phyloP scores from a whole-genome alignment of 1,284 basidiomycete genomes.

The Heliocybe sulcata region DNA sequence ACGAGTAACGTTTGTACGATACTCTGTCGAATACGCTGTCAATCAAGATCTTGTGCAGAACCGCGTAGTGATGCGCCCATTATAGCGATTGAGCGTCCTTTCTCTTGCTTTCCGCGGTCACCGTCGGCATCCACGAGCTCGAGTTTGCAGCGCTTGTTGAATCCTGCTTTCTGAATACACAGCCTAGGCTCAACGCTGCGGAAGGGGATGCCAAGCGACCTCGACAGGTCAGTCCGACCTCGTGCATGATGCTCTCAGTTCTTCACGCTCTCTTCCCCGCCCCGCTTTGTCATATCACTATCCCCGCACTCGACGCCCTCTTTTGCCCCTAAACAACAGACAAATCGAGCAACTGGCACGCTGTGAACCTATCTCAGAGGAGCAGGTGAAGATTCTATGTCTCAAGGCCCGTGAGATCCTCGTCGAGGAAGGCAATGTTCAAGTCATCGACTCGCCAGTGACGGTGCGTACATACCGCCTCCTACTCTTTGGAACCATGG shows the following conservation, averaged over 20 bases:
- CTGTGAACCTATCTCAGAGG: constrained; percentile 91
- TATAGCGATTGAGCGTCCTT: constrained; percentile 3
- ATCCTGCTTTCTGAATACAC: too few species aligned
- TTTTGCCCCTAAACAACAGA: constrained; percentile 23
- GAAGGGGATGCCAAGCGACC: constrained; percentile 35
- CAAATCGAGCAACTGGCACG: constrained; percentile 87
- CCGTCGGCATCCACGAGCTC: background rate
- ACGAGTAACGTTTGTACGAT: background rate
- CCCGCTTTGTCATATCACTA: too few species aligned
- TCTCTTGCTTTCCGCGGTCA: background rate
- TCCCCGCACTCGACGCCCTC: background rate
- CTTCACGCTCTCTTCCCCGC: background rate
- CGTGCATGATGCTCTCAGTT: background rate
- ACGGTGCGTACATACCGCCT: constrained; percentile 53
- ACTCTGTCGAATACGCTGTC: background rate
- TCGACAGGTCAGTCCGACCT: constrained; percentile 32
- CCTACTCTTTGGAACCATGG: constrained; percentile 5
- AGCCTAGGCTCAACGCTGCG: background rate
- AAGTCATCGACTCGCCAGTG: constrained; percentile 93
- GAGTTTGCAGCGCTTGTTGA: too few species aligned
- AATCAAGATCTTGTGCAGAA: background rate
- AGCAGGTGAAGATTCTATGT: constrained; percentile 89
- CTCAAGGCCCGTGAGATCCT: constrained; percentile 93
- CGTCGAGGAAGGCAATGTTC: constrained; percentile 97
- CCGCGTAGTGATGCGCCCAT: background rate